Percentiles rank a stretch among this genome's conserved stretches.
Conservation (phyloP, 2,329 filamentous ascomycete genomes). For the Domatiomyces catenatus region DNA sequence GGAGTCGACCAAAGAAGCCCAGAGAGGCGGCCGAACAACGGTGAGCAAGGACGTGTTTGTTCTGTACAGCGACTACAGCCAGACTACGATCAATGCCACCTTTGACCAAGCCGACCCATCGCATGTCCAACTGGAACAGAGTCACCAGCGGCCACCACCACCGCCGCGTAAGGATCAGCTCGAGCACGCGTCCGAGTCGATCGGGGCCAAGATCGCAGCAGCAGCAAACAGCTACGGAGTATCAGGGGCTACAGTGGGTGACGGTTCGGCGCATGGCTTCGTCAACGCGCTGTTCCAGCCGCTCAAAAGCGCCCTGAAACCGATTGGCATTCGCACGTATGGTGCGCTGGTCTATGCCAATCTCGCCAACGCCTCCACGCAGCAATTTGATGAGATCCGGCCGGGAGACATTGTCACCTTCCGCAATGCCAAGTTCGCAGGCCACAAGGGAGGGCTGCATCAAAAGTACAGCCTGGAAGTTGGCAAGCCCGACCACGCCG, state of each 20-base stretch:
- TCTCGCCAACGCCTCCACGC: slow-evolving; percentile 80
- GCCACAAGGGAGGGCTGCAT: slow-evolving; percentile 89
- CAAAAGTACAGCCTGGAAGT: slow-evolving; percentile 83
- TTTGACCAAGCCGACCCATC: slow-evolving; percentile 62
- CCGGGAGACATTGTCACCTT: slow-evolving; percentile 85
- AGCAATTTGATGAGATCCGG: slow-evolving; percentile 83
- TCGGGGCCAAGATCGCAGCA: slow-evolving; percentile 57
- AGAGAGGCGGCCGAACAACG: slow-evolving; percentile 53
- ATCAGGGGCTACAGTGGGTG: slow-evolving; percentile 57
- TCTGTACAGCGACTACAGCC: slow-evolving; percentile 92
- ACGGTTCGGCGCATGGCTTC: slow-evolving; percentile 65
- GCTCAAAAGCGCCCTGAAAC: slow-evolving; percentile 56
- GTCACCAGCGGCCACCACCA: slow-evolving; percentile 69
- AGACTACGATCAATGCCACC: slow-evolving; percentile 68
- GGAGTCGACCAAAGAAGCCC: slow-evolving; percentile 58
- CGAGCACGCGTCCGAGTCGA: slow-evolving; percentile 67
- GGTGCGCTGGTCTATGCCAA: slow-evolving; percentile 90
- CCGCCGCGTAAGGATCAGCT: slow-evolving; percentile 82
- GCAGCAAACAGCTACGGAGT: slow-evolving; percentile 57
- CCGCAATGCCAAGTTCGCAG: slow-evolving; percentile 85
- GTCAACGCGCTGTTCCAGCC: slow-evolving; percentile 65
- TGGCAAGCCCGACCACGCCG: slow-evolving; percentile 77
- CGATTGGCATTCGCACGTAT: slow-evolving; percentile 77
- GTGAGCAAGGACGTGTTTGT: slow-evolving; percentile 71
- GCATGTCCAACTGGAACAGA: slow-evolving; percentile 65